Conservation (phyloP, 1,284 basidiomycete genomes). For the Trametes versicolor region DNA sequence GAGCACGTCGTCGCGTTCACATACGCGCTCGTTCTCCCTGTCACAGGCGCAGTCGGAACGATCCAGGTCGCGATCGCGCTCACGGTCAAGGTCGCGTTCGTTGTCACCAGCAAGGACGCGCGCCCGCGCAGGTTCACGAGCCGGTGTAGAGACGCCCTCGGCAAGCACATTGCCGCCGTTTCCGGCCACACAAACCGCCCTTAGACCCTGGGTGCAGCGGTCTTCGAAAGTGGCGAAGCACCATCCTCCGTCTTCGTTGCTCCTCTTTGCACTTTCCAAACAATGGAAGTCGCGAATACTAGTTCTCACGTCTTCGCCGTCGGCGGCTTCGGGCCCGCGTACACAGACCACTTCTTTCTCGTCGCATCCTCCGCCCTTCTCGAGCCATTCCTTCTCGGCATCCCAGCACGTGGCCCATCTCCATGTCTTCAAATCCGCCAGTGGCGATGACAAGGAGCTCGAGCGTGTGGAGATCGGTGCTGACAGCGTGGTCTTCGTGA, state of each 20-base stretch:
- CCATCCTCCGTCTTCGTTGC: conserved; percentile 69
- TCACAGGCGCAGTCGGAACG: conserved; percentile 32
- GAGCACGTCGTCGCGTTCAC: conserved; percentile 32
- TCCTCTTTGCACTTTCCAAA: conserved; percentile 74
- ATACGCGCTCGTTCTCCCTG: conserved; percentile 32
- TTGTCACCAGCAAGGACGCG: conserved; percentile 29
- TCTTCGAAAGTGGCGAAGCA: conserved; percentile 69
- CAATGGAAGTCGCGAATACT: conserved; percentile 77
- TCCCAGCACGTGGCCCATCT: conserved; percentile 62
- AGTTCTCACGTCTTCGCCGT: conserved; percentile 59
- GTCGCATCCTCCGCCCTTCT: conserved; percentile 27
- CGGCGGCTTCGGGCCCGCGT: conserved; percentile 42
- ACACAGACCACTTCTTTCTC: conserved; percentile 40
- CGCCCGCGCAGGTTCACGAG: conserved; percentile 24
- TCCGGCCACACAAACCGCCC: conserved; percentile 60
- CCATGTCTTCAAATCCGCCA: conserved; percentile 73
- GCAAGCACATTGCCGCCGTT: conserved; percentile 61
- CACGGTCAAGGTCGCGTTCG: conserved; percentile 28
- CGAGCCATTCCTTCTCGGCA: conserved; percentile 30
- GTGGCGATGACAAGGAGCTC: conserved; percentile 69
- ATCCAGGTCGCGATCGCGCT: conserved; percentile 35
- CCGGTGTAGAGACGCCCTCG: conserved; percentile 36
- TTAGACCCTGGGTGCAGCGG: conserved; percentile 61
- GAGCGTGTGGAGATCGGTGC: conserved; percentile 80
- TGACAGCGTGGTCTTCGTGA: conserved; percentile 75